Percentiles rank a stretch among this genome's conserved stretches.
phyloP scores from a whole-genome alignment of 78 protist genomes.

The Mastigamoeba balamuthi region DNA sequence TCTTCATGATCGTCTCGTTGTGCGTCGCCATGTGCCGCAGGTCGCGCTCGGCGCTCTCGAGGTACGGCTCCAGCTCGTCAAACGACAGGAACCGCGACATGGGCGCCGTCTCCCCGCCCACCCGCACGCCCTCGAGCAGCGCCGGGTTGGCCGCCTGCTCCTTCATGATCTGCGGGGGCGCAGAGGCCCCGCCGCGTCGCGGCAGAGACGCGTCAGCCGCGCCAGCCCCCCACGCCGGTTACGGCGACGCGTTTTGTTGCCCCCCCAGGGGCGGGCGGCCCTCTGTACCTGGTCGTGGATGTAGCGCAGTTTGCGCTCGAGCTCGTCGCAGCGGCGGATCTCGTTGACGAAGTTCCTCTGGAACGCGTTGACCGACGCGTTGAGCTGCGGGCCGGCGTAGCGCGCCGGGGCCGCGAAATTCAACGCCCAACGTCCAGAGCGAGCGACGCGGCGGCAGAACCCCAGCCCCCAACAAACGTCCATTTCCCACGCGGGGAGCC shows the following conservation, averaged over 20 bases:
- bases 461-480: too few relatives aligned
- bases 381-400: too few relatives aligned
- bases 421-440: too few relatives aligned
- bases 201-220: not conserved
- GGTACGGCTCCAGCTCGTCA: not conserved
- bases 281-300: not conserved
- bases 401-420: too few relatives aligned
- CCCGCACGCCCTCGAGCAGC: not conserved
- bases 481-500: too few relatives aligned
- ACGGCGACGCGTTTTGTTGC: not conserved
- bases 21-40: conserved; percentile 5
- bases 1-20: not conserved
- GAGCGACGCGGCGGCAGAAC: too few relatives aligned
- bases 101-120: not conserved
- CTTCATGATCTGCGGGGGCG: not conserved
- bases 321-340: conserved; percentile 46
- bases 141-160: not conserved
- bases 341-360: conserved; percentile 52
- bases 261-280: not conserved
- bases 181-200: conserved; percentile 2
- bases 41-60: not conserved
- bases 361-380: conserved; percentile 38
- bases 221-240: not conserved
- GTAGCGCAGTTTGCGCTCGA: conserved; percentile 46
- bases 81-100: not conserved